Base-by-base conservation (phyloP, 1,139 yeast species). In the Maudiozyma humilis region DNA sequence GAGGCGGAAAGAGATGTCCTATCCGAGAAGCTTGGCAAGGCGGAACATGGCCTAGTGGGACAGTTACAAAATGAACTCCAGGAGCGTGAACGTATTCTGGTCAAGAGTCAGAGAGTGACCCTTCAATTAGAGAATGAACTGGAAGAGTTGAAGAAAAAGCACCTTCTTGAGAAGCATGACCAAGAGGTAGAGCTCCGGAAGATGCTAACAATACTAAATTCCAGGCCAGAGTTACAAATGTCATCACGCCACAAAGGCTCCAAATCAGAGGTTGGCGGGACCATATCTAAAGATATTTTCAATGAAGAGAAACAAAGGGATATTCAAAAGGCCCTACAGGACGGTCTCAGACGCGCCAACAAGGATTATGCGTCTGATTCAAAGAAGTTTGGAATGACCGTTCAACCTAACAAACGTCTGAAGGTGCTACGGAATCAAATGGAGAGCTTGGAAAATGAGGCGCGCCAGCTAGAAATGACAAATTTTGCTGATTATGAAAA, bases 141-240 rank as follows among this genome's bases (percentile, higher is more conserved):
- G 36, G 84, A 81, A 38, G 93, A 82, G 30, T 60, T 82, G 44
- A 82, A 83, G 58, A 72, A 78, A 42, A 79, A 77, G 53, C 83
- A 85, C 55, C 70, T 86, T 40, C 61, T 75, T 15, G 95, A 86
- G 52, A 81, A 85, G 55, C 96, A 88, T 59, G 82, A 82, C 51
- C 93, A 83, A 56, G 97, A 89, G 59, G 70, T 84, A 27, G 96
- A 89, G 63, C 78, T 85, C 73, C 74, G 97, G 47, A 96, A 89
- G 61, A 74, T 91, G 63, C 69, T 86, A 45, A 72, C 89, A 44
- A 73, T 84, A 70, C 66, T 87, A 33, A 72, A 72, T 44, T 54
- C 64, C 6, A 53, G 53, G 36, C 51, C 56, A 2, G 55, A 46
- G 1, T n/a, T 13, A 12, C 38, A 29, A 30, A 30, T 13, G 33